Conservation (phyloP, 2,329 filamentous ascomycete species). For the Thelonectria olida region DNA sequence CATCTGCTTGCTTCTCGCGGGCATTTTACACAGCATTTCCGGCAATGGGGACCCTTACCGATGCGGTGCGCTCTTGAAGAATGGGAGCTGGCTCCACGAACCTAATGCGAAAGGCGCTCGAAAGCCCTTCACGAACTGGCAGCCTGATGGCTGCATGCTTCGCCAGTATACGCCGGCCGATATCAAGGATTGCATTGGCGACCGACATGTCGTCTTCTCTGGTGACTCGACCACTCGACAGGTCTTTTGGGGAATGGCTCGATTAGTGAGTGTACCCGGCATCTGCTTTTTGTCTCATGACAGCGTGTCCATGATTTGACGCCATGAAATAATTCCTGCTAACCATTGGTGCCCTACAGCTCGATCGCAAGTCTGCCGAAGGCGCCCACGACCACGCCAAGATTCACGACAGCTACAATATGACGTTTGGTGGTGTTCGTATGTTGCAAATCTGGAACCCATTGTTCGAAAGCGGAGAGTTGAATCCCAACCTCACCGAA, state of each 20-base stretch:
- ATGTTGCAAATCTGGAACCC: slow-evolving; percentile 72
- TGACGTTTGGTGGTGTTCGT: slow-evolving; percentile 54
- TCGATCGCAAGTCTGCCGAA: slow-evolving; percentile 33
- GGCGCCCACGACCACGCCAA: slow-evolving; percentile 11
- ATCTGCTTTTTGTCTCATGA: not conserved
- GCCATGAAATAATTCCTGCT: not conserved
- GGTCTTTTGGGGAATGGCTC: slow-evolving; percentile 63
- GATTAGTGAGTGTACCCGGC: slow-evolving; percentile 35
- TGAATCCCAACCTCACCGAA: slow-evolving; percentile 28
- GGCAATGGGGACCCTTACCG: slow-evolving; percentile 57
- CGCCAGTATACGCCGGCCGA: slow-evolving; percentile 63
- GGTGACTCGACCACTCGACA: slow-evolving; percentile 70
- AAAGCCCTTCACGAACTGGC: slow-evolving; percentile 60
- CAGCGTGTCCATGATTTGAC: no score
- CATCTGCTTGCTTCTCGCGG: slow-evolving; percentile 24
- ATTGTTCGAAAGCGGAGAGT: slow-evolving; percentile 59
- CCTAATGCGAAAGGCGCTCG: slow-evolving; percentile 40
- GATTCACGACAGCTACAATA: slow-evolving; percentile 40
- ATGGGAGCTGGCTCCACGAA: slow-evolving; percentile 59
- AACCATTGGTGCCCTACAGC: slow-evolving; percentile 15
- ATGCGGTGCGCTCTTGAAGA: slow-evolving; percentile 60
- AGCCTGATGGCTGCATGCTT: slow-evolving; percentile 67
- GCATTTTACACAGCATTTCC: slow-evolving; percentile 26
- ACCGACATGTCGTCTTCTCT: slow-evolving; percentile 64
- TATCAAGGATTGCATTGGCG: slow-evolving; percentile 60